Evolutionary conservation across 148 eudicot species (phyloP), one percentile per base, ranked within the genome.

Genomic region (Suaeda aralocaspica): DNA sequence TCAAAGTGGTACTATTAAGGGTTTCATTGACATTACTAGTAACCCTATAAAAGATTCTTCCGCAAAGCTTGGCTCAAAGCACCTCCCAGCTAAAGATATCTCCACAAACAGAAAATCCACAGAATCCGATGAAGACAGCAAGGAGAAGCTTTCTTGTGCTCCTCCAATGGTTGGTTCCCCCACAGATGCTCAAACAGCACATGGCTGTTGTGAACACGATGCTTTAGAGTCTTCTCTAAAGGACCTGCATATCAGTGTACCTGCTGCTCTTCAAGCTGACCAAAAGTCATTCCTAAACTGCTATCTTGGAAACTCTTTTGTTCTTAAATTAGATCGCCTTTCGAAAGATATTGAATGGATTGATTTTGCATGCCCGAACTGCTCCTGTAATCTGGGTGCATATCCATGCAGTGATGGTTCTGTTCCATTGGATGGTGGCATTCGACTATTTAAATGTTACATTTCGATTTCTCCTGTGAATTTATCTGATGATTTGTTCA

Each of bases 261-360:
- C 75, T 25, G 64, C 55, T 76, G 80, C 63, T 70, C 88, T 94
- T 59, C 75, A 71, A 68, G 84, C 65, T 64, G 83, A 83, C 72
- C 91, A 89, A 76, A 91, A 87, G 79, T 74, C 84, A 55, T 89
- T 94, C 51, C 88, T 91, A 10, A 84, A 94, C 74, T 96, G 97
- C 44, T 89, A 82, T 82, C 93, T 94, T 69, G 97, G 97, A 66
- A 83, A 86, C 72, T 79, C 82, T 50, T 94, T 94, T 82, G 79
- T 91, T 83, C 84, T 81, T 33, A 81, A 66, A 66, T 74, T 88
- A 39, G 80, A 96, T 24, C 67, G 83, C 74, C 87, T 94, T 68
- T 89, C 99, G 22, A 87, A 94, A 79, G 91, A 89, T 46, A 78
- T 94, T 68, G 73, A 74, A 31, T 94, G 99, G 99, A 58, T 70